Evolutionary conservation across 1,284 basidiomycete genomes (phyloP).

Genomic region (Tilletia setariae): DNA sequence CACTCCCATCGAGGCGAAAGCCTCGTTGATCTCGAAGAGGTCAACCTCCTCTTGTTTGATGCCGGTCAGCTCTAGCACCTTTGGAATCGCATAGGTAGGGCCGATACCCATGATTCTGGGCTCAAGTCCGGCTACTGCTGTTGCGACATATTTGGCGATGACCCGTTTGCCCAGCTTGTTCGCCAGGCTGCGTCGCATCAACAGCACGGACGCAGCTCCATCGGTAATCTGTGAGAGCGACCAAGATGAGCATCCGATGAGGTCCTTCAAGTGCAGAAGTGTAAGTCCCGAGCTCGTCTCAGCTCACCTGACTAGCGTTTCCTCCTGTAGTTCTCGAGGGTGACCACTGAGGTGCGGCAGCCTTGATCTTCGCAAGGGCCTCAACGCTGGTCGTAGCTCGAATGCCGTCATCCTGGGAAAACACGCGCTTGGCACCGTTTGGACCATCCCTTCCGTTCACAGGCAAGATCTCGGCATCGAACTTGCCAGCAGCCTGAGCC

Average conservation of each 20-base stretch:
- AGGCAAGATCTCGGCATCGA: slow-evolving; percentile 75
- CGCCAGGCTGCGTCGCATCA: slow-evolving; percentile 82
- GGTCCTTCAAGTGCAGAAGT: background rate
- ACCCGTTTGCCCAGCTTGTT: slow-evolving; percentile 72
- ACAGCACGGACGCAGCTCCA: slow-evolving; percentile 75
- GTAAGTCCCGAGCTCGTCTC: background rate
- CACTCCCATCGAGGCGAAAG: slow-evolving; percentile 81
- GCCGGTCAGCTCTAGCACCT: slow-evolving; percentile 66
- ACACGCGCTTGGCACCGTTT: slow-evolving; percentile 61
- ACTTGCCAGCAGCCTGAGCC: slow-evolving; percentile 65
- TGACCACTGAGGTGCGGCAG: slow-evolving; percentile 86
- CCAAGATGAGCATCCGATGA: background rate
- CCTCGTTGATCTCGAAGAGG: slow-evolving; percentile 86
- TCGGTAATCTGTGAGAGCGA: slow-evolving; percentile 66
- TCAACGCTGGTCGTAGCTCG: slow-evolving; percentile 73
- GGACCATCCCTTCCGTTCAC: slow-evolving; percentile 55
- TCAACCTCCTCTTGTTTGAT: slow-evolving; percentile 72
- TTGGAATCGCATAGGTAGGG: slow-evolving; percentile 69
- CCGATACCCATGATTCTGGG: slow-evolving; percentile 78
- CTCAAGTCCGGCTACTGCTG: slow-evolving; percentile 68
- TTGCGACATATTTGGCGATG: slow-evolving; percentile 74
- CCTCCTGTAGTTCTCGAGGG: slow-evolving; percentile 76
- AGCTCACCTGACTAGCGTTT: slow-evolving; percentile 64
- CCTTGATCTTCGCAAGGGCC: slow-evolving; percentile 65
- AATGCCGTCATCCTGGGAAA: slow-evolving; percentile 78